Evolutionary conservation across 164 flowering plant genomes (phyloP).

Genomic region (Macadamia integrifolia): DNA sequence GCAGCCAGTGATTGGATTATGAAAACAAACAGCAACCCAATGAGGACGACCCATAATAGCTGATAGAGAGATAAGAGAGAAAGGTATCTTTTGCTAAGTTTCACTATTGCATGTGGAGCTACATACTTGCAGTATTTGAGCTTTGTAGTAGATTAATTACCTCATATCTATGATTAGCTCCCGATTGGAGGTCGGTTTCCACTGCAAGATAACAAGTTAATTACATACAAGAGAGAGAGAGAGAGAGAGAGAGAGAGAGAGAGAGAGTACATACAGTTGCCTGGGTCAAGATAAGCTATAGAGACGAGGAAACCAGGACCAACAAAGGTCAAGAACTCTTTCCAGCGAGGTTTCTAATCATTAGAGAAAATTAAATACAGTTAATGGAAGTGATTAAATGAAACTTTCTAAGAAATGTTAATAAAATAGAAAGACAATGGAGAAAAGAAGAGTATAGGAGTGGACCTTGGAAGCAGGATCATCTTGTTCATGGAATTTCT

Average conservation of each 20-base stretch:
- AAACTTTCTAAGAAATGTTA: too few relatives aligned
- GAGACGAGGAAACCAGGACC: conserved; percentile 74
- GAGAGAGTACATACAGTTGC: conserved; percentile 40
- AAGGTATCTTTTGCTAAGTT: too few relatives aligned
- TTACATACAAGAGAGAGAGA: background rate
- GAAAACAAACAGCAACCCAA: conserved; percentile 26
- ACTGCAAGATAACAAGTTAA: conserved; percentile 33
- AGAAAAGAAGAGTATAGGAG: background rate
- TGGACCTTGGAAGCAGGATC: conserved; percentile 11
- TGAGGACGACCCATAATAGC: conserved; percentile 85
- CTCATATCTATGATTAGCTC: conserved; percentile 67
- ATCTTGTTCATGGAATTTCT: conserved; percentile 3
- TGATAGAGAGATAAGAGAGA: conserved; percentile 16
- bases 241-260: conserved; percentile 8
- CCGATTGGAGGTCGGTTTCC: conserved; percentile 84
- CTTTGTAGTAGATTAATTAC: conserved; percentile 27
- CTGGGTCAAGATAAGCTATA: conserved; percentile 74
- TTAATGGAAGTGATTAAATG: background rate
- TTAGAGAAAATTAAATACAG: background rate
- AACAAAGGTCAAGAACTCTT: conserved; percentile 22
- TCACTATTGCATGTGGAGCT: too few relatives aligned
- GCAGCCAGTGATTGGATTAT: conserved; percentile 83
- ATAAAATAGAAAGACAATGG: background rate
- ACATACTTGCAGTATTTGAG: too few relatives aligned
- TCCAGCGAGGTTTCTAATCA: conserved; percentile 44